A percentile compares a stretch with the other conserved stretches of the same genome.
phyloP scores from a whole-genome alignment of 352 stramenopile genomes.

The Elongisporangium senticosum region DNA sequence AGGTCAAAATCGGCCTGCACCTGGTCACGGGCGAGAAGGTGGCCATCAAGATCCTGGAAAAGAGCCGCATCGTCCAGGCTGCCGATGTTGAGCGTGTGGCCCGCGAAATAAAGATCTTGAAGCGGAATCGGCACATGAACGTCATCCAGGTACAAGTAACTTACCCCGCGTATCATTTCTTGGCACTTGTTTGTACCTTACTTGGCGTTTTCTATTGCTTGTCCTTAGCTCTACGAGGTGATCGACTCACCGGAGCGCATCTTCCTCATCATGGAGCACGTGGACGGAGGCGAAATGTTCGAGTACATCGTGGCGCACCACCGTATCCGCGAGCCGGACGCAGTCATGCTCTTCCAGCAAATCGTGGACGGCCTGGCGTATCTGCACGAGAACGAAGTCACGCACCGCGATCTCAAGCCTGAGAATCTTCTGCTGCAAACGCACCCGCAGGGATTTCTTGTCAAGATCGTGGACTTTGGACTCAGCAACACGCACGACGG shows the following conservation, averaged over 20 bases:
- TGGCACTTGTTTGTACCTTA: no score
- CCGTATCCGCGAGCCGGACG: conserved; percentile 76
- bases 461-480: conserved; percentile 94
- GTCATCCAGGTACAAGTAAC: conserved; percentile 77
- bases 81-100: conserved; percentile 88
- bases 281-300: conserved; percentile 91
- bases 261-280: conserved; percentile 92
- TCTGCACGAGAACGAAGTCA: conserved; percentile 87
- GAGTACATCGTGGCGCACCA: conserved; percentile 92
- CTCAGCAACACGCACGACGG: conserved; percentile 88
- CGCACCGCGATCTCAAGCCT: conserved; percentile 88
- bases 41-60: conserved; percentile 91
- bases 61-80: conserved; percentile 84
- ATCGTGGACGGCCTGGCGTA: conserved; percentile 90
- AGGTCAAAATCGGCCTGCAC: conserved; percentile 88
- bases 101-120: conserved; percentile 93
- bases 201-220: conserved; percentile 17
- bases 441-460: conserved; percentile 17
- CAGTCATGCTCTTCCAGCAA: conserved; percentile 83
- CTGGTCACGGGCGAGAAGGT: conserved; percentile 89
- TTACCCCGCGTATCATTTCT: conserved; percentile 16
- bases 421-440: conserved; percentile 90
- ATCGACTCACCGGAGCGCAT: conserved; percentile 83
- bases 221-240: conserved; percentile 80
- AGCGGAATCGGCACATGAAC: conserved; percentile 85